Percentiles rank a stretch among this genome's conserved stretches.
Conservation (phyloP, 208 protist species). For the Polymyxa betae region DNA sequence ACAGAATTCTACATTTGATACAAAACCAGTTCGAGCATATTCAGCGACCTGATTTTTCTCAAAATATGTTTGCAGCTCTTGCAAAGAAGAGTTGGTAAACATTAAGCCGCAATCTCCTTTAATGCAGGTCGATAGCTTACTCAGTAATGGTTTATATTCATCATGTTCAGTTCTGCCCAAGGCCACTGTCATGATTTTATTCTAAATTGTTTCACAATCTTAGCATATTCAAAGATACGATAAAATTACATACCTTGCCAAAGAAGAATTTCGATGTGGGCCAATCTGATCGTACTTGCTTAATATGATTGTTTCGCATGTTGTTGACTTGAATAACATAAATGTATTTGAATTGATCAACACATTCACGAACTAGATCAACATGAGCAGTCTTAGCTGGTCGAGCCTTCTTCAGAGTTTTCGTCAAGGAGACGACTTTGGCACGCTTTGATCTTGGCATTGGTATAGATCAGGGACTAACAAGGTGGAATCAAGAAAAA, state of each 20-base stretch:
- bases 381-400: slow-evolving; percentile 21
- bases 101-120: slow-evolving; percentile 41
- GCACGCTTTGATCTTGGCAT: slow-evolving; percentile 40
- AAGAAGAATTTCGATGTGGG: slow-evolving; percentile 44
- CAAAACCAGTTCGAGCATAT: slow-evolving; percentile 1
- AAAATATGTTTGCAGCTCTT: background rate
- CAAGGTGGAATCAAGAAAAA: no score
- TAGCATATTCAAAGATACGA: background rate
- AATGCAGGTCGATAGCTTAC: slow-evolving; percentile 29
- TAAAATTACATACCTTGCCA: background rate
- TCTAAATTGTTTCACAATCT: background rate
- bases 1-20: background rate
- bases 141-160: slow-evolving; percentile 12
- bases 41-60: background rate
- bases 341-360: background rate
- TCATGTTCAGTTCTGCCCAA: background rate
- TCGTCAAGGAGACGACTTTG: slow-evolving; percentile 44
- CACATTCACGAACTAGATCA: slow-evolving; percentile 23
- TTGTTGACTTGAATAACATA: slow-evolving; percentile 10
- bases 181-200: slow-evolving; percentile 14
- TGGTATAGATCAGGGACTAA: background rate
- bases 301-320: slow-evolving; percentile 36
- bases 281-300: slow-evolving; percentile 17
- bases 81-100: slow-evolving; percentile 29
- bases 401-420: slow-evolving; percentile 42